Conservation (phyloP, 352 stramenopile species). For the Phytophthora hibernalis region DNA sequence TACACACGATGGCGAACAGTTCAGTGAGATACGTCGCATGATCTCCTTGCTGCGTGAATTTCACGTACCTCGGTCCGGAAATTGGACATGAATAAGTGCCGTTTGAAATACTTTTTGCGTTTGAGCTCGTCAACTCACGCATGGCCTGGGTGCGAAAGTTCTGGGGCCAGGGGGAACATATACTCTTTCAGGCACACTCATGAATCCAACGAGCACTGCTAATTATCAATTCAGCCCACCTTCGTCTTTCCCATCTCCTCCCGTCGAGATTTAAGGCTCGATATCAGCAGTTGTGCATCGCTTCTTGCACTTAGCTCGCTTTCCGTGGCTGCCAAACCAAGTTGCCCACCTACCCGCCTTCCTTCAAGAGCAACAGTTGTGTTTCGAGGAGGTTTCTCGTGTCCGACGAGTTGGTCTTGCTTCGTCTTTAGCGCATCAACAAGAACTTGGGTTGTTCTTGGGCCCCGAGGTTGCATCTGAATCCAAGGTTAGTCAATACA, state of each 20-base stretch:
- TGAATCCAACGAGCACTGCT: neutral
- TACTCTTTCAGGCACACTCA: conserved; percentile 7
- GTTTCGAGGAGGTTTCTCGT: conserved; percentile 72
- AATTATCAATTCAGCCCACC: conserved; percentile 37
- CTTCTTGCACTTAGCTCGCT: conserved; percentile 45
- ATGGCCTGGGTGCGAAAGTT: conserved; percentile 89
- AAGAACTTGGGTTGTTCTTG: conserved; percentile 80
- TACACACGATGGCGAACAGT: neutral
- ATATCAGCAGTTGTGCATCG: conserved; percentile 76
- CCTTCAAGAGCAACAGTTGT: conserved; percentile 58
- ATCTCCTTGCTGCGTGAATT: neutral
- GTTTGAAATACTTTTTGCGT: conserved; percentile 81
- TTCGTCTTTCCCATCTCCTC: conserved; percentile 82
- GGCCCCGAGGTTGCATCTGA: conserved; percentile 82
- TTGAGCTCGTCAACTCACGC: conserved; percentile 89
- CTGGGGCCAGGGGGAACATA: conserved; percentile 22
- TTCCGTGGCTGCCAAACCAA: conserved; percentile 31
- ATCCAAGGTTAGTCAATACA: neutral
- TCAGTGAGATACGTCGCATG: conserved; percentile 1
- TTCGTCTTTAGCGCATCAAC: conserved; percentile 82
- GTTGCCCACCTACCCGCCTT: conserved; percentile 8
- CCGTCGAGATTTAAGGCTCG: conserved; percentile 75
- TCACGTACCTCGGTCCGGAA: conserved; percentile 78
- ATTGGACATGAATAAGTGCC: conserved; percentile 82
- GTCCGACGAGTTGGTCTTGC: conserved; percentile 68